Base-by-base conservation (phyloP, 2,329 filamentous ascomycete species). In the Aspergillus pseudoterreus region DNA sequence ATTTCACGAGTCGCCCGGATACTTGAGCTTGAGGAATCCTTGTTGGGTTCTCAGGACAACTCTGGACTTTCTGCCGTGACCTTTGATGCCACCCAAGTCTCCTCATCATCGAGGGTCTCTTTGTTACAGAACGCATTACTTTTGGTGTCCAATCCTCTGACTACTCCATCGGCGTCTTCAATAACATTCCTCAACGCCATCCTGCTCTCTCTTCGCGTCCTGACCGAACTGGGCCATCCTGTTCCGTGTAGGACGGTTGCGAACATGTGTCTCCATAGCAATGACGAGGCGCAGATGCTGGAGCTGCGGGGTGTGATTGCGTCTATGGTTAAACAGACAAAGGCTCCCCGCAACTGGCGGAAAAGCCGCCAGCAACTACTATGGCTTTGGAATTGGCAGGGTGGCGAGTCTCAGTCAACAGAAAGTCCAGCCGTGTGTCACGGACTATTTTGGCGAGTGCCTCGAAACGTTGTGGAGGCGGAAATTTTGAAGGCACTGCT, bases 341-440 rank as follows among this genome's bases (percentile, higher is more conserved):
- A 67, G 41, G 71, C 77, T 49, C 73, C 74, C 11, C 69, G 75
- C 27, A 68, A 76, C 49, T 83, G 81, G 81, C 63, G 58, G 33
- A 63, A 63, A 8, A 72, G 77, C 17, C 73, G 82, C 45, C 64
- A 71, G 6, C 77, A 78, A 56, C 57, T 86, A 11, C 67, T 83
- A 6, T 86, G 83, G 83, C 72, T 86, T 6, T 81, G 79, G 70
- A 75, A 78, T 56, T 86, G 83, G 83, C 78, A 76, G 21, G 70
- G 71, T 43, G 56, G 60, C 19, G 42, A 49, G 14, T 51, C 53
- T 15, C 48, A 57, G 5, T 47, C 46, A 45, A 54, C 63, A 19
- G 53, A 64, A 43, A 66, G 62, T 33, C 58, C 67, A 19, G 60
- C 35, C 12, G 14, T 65, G 32, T 76, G 74, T 24, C 67, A 69